These are phyloP conservation scores for Vanderwaltozyma tropicalis DNA, from an alignment of 805 yeast genomes.

Conservation along the genomic window DNA sequence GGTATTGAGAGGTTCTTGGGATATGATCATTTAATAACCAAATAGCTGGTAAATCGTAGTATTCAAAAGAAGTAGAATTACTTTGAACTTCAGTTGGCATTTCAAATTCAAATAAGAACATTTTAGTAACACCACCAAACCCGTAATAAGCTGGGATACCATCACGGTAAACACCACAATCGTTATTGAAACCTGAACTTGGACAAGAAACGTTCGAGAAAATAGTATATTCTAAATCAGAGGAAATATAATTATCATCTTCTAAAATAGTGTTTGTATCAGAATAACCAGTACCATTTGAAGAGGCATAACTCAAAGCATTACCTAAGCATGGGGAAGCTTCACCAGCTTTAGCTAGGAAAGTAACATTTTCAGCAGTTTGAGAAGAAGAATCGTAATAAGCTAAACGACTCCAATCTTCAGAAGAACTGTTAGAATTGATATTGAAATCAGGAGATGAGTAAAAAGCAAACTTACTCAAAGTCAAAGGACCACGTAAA, in stretches of 20 bases:
- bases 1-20: constrained; percentile 67
- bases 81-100: constrained; percentile 47
- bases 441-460: constrained; percentile 34
- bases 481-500: constrained; percentile 61
- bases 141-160: constrained; percentile 72
- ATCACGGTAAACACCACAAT: constrained; percentile 69
- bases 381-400: constrained; percentile 40
- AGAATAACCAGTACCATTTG: constrained; percentile 45
- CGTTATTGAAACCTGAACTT: constrained; percentile 41
- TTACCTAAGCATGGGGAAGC: constrained; percentile 55
- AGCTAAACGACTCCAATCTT: constrained; percentile 49
- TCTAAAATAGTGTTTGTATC: constrained; percentile 38
- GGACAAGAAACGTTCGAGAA: constrained; percentile 50
- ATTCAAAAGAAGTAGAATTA: constrained; percentile 25
- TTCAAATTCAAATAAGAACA: constrained; percentile 61
- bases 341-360: constrained; percentile 53
- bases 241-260: constrained; percentile 38
- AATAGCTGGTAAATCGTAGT: constrained; percentile 61
- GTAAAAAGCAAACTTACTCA: constrained; percentile 53
- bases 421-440: constrained; percentile 25
- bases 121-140: constrained; percentile 51
- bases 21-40: constrained; percentile 67
- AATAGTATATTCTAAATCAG: constrained; percentile 51
- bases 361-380: constrained; percentile 54
- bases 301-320: constrained; percentile 52